phyloP scores from a whole-genome alignment of 1,284 basidiomycete genomes.

The Sutorius eximius region DNA sequence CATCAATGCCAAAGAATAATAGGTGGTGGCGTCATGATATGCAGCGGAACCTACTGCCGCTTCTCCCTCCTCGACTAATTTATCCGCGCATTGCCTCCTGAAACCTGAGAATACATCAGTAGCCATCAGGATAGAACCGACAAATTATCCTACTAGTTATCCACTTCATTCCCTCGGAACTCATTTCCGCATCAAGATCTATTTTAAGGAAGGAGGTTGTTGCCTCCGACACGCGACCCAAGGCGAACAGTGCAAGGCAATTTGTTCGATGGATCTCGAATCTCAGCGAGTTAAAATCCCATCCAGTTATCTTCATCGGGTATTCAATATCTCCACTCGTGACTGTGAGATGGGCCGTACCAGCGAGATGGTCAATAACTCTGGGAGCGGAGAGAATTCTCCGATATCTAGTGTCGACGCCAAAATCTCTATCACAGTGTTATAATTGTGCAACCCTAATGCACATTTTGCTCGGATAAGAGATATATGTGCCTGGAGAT shows the following conservation, averaged over 20 bases:
- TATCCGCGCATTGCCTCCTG: constrained; percentile 7
- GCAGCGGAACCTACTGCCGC: constrained; percentile 4
- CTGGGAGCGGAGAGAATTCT: constrained; percentile 4
- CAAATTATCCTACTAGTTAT: background rate
- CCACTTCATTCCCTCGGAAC: constrained; percentile 9
- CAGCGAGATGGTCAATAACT: constrained; percentile 20
- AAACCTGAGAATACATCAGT: constrained; percentile 7
- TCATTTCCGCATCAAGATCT: background rate
- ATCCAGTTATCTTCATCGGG: constrained; percentile 15
- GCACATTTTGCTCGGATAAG: constrained; percentile 17
- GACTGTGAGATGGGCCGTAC: constrained; percentile 3
- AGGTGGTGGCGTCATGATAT: constrained; percentile 9
- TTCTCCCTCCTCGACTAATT: constrained; percentile 13
- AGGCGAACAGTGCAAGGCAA: constrained; percentile 16
- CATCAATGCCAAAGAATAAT: constrained; percentile 10
- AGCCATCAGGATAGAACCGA: background rate
- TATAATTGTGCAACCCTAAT: constrained; percentile 11
- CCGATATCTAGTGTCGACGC: constrained; percentile 6
- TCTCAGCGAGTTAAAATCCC: constrained; percentile 12
- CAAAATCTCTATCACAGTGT: constrained; percentile 10
- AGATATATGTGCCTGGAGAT: constrained; percentile 11
- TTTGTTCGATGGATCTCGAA: constrained; percentile 10
- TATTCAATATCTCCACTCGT: constrained; percentile 2
- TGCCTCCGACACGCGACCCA: constrained; percentile 6
- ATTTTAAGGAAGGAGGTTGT: constrained; percentile 9